These are phyloP conservation scores for Spirogloea muscicola DNA, from an alignment of 139 green algal species.

Conservation along the genomic window DNA sequence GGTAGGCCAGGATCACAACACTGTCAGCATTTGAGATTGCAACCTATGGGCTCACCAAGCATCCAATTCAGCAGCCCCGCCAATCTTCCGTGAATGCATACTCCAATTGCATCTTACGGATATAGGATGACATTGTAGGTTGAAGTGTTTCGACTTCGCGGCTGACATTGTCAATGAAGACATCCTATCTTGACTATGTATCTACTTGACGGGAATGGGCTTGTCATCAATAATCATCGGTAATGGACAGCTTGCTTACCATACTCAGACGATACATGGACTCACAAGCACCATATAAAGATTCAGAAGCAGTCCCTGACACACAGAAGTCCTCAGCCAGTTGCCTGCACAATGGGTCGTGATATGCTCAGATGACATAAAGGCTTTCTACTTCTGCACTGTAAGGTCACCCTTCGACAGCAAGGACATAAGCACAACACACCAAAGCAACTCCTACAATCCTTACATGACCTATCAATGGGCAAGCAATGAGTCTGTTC, in stretches of 20 bases:
- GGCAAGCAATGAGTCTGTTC: background rate
- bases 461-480: background rate
- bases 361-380: too few relatives aligned
- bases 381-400: too few relatives aligned
- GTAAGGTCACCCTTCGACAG: background rate
- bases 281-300: constrained; percentile 95
- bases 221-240: background rate
- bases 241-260: constrained; percentile 11
- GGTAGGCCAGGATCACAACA: background rate
- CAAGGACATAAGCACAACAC: background rate
- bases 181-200: too few relatives aligned
- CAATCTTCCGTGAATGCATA: background rate
- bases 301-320: constrained; percentile 77
- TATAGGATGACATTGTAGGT: background rate
- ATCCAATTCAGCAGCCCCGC: constrained; percentile 7
- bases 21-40: background rate
- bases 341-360: constrained; percentile 54
- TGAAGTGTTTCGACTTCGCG: too few relatives aligned
- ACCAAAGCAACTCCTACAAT: background rate
- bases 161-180: too few relatives aligned
- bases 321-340: constrained; percentile 93
- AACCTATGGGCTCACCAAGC: background rate
- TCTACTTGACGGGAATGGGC: too few relatives aligned
- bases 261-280: constrained; percentile 85
- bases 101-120: background rate